Evolutionary conservation across 1,284 basidiomycete species (phyloP).

Genomic region (Malassezia vespertilionis): DNA sequence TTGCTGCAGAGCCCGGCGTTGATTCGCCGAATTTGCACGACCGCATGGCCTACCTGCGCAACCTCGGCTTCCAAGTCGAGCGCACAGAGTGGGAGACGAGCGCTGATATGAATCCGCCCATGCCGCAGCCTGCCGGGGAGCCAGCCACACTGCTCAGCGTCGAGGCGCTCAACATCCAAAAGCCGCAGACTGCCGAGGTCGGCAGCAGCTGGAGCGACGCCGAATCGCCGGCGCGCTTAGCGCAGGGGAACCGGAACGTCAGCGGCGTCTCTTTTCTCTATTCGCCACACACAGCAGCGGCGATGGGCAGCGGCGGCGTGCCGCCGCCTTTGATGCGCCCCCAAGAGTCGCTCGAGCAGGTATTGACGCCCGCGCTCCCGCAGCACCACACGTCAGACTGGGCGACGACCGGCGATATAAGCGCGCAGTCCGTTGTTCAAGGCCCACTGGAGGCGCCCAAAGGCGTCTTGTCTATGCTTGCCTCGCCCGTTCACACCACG

Average conservation of each 20-base stretch:
- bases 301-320: too few relatives aligned
- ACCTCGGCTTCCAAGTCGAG: conserved; percentile 5
- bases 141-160: neutral
- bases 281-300: too few relatives aligned
- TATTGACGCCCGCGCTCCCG: neutral
- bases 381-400: conserved; percentile 1
- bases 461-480: too few relatives aligned
- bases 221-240: neutral
- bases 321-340: conserved; percentile 1
- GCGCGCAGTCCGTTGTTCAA: too few relatives aligned
- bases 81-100: neutral
- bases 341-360: neutral
- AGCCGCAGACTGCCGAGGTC: conserved; percentile 6
- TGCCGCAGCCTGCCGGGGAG: neutral
- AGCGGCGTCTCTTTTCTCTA: neutral
- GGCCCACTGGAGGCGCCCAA: too few relatives aligned
- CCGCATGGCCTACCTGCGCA: conserved; percentile 2
- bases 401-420: neutral
- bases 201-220: conserved; percentile 9
- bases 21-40: neutral
- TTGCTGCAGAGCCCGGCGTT: too few relatives aligned
- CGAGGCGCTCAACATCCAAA: conserved; percentile 2
- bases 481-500: too few relatives aligned
- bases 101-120: neutral
- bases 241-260: neutral